Evolutionary conservation across 805 yeast species (phyloP).

Genomic region (Ogataea degrootiae): DNA sequence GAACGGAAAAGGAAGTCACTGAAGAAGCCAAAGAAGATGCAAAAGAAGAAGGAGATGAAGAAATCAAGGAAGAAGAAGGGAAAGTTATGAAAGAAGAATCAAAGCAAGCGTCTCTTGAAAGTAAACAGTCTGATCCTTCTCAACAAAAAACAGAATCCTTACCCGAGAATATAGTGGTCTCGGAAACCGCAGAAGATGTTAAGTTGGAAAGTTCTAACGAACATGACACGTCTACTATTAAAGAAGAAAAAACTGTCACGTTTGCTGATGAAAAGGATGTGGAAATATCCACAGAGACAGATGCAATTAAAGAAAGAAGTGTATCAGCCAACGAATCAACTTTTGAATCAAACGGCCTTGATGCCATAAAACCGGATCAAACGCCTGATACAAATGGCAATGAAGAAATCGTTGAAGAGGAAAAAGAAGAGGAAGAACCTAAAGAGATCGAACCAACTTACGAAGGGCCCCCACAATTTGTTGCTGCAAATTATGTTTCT

Average conservation of each 20-base stretch:
- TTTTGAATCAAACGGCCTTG: slow-evolving; percentile 2
- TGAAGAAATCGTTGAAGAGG: slow-evolving; percentile 1
- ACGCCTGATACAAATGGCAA: slow-evolving; percentile 1
- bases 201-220: neutral
- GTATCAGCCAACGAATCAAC: neutral
- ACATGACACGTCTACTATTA: slow-evolving; percentile 2
- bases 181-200: neutral
- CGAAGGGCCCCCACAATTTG: slow-evolving; percentile 68
- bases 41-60: neutral
- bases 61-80: neutral
- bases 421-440: neutral
- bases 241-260: slow-evolving; percentile 11
- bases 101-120: neutral
- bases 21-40: neutral
- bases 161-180: neutral
- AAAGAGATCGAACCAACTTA: slow-evolving; percentile 22
- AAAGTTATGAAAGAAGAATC: neutral
- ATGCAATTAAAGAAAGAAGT: neutral
- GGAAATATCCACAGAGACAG: slow-evolving; percentile 1
- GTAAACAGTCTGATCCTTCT: neutral
- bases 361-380: slow-evolving; percentile 2
- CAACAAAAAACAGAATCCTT: too few relatives aligned
- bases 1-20: neutral
- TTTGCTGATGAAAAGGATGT: slow-evolving; percentile 11
- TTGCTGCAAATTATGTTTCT: slow-evolving; percentile 49